phyloP scores from a whole-genome alignment of 257 asterid species.

The Cinchona pubescens region DNA sequence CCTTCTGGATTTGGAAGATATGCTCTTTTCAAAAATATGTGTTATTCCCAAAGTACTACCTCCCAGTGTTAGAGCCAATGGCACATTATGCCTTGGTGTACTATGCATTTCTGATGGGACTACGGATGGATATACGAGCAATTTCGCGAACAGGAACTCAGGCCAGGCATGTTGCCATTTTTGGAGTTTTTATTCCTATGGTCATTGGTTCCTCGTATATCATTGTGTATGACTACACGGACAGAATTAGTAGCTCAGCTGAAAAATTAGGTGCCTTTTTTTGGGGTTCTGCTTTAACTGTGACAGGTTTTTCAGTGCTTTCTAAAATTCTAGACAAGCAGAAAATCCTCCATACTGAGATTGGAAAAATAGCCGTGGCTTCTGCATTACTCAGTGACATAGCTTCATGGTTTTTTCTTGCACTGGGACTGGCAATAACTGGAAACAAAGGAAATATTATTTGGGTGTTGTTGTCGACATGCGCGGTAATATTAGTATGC shows the following conservation, averaged over 20 bases:
- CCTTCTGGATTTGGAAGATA: constrained; percentile 67
- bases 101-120: constrained; percentile 72
- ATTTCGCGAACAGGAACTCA: constrained; percentile 52
- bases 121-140: constrained; percentile 61
- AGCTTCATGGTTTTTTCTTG: constrained; percentile 61
- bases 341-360: constrained; percentile 62
- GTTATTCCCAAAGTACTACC: constrained; percentile 60
- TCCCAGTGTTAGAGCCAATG: constrained; percentile 70
- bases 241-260: neutral
- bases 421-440: constrained; percentile 42
- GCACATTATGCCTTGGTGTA: constrained; percentile 67
- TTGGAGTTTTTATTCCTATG: constrained; percentile 62
- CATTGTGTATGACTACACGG: constrained; percentile 1
- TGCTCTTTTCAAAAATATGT: constrained; percentile 20
- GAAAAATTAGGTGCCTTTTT: constrained; percentile 46
- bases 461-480: constrained; percentile 48
- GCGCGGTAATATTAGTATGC: constrained; percentile 35
- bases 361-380: constrained; percentile 62
- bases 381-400: constrained; percentile 55
- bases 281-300: constrained; percentile 74
- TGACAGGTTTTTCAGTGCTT: constrained; percentile 62
- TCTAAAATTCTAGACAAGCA: constrained; percentile 55
- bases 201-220: constrained; percentile 45
- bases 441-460: constrained; percentile 25
- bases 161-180: constrained; percentile 47